Evolutionary conservation across 352 stramenopile species (phyloP).

Genomic region (Phytophthora pseudosyringae): DNA sequence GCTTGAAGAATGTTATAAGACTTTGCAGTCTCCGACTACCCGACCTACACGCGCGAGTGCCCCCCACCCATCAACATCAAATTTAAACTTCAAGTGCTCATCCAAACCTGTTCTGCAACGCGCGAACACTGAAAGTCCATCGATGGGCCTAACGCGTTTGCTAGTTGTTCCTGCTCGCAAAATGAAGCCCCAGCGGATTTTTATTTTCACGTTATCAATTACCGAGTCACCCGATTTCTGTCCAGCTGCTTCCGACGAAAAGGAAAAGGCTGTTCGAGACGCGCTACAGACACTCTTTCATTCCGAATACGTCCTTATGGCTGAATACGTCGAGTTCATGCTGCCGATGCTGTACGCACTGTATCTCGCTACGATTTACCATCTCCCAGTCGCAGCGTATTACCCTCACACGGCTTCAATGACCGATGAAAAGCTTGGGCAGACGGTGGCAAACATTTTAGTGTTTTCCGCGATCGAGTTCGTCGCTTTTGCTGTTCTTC

Average conservation of each 20-base stretch:
- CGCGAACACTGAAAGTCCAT: too few species aligned
- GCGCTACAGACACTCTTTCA: conserved; percentile 27
- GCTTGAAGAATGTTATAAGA: too few species aligned
- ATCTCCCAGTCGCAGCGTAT: conserved; percentile 31
- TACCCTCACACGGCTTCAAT: conserved; percentile 20
- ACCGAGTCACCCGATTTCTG: neutral
- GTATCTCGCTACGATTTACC: conserved; percentile 15
- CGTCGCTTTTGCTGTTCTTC: conserved; percentile 4
- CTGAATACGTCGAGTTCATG: conserved; percentile 36
- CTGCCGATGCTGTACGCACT: conserved; percentile 31
- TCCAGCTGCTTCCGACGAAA: neutral
- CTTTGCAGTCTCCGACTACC: too few species aligned
- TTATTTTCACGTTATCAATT: neutral
- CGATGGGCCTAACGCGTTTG: too few species aligned
- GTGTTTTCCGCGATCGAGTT: conserved; percentile 15
- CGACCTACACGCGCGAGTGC: too few species aligned
- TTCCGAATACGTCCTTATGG: conserved; percentile 31
- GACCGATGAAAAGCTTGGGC: neutral
- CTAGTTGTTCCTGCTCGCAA: too few species aligned
- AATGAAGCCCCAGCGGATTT: too few species aligned
- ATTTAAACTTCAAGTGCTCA: too few species aligned
- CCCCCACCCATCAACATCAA: too few species aligned
- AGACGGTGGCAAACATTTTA: neutral
- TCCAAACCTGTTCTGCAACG: too few species aligned
- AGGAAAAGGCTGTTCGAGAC: conserved; percentile 10